These are phyloP conservation scores for Fallopia convolvulus DNA, from an alignment of 148 eudicot species.

Conservation along the genomic window DNA sequence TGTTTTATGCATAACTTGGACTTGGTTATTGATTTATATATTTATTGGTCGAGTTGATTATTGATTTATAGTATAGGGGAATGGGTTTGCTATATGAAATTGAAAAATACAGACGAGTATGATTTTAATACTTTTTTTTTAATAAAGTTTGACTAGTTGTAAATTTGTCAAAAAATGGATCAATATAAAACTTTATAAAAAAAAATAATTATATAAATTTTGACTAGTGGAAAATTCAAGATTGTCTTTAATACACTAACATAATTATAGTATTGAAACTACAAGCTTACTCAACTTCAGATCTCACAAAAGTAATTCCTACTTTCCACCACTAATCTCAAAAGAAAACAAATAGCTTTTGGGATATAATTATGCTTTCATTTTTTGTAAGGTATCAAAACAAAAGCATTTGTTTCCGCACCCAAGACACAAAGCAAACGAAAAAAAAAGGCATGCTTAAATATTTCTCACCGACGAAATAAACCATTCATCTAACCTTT, in stretches of 20 bases:
- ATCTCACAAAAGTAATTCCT: not conserved
- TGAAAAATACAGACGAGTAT: no score
- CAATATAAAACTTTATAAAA: no score
- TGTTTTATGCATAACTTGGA: no score
- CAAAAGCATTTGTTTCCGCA: not conserved
- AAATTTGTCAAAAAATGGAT: no score
- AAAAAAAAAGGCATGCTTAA: not conserved
- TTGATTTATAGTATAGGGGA: no score
- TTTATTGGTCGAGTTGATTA: no score
- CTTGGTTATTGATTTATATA: no score
- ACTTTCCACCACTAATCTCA: not conserved
- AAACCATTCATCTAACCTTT: not conserved
- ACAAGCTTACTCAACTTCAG: not conserved
- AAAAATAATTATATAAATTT: no score
- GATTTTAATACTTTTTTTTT: no score
- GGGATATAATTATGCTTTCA: not conserved
- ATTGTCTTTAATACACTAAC: not conserved
- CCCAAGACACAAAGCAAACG: not conserved
- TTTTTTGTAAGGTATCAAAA: not conserved
- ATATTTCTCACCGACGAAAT: constrained; percentile 2
- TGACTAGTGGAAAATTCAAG: not conserved
- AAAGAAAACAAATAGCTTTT: constrained; percentile 1
- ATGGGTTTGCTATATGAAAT: no score
- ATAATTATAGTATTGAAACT: not conserved
- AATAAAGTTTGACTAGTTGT: no score